Conservation (phyloP, 2,329 filamentous ascomycete species). For the Aspergillus hortae region DNA sequence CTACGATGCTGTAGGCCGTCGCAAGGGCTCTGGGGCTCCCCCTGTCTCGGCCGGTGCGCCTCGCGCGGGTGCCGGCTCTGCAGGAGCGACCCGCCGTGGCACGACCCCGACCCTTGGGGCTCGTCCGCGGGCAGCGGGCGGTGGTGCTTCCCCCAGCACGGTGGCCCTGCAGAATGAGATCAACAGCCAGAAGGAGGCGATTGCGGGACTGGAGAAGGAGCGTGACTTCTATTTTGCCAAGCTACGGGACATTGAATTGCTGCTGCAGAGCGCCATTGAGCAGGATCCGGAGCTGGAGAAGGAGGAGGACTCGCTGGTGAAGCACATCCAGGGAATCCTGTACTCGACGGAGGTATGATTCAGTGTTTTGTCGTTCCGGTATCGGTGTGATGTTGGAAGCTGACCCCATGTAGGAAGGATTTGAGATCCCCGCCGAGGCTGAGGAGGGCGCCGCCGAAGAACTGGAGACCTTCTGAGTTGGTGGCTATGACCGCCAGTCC, state of each 20-base stretch:
- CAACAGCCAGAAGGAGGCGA: conserved; percentile 85
- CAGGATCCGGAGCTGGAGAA: conserved; percentile 90
- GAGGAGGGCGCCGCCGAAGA: conserved; percentile 23
- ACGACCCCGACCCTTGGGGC: conserved; percentile 60
- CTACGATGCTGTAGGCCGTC: conserved; percentile 82
- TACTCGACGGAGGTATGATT: conserved; percentile 80
- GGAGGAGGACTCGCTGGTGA: conserved; percentile 86
- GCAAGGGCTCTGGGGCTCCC: conserved; percentile 70
- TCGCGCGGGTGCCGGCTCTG: conserved; percentile 47
- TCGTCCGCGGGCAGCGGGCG: conserved; percentile 41
- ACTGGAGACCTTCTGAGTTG: conserved; percentile 28
- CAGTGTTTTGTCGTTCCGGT: conserved; percentile 24
- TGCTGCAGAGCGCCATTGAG: conserved; percentile 90
- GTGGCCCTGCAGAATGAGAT: conserved; percentile 82
- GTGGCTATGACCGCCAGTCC: conserved; percentile 11
- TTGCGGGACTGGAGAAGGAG: conserved; percentile 91
- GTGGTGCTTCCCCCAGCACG: conserved; percentile 48
- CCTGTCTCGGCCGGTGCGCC: conserved; percentile 43
- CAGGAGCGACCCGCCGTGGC: conserved; percentile 51
- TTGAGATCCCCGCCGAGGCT: conserved; percentile 29
- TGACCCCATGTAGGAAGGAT: conserved; percentile 25
- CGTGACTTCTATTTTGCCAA: conserved; percentile 99
- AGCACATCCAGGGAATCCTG: conserved; percentile 92
- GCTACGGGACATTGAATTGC: conserved; percentile 89
- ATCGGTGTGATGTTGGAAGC: neutral